Percentiles rank a stretch among this genome's conserved stretches.
Conservation (phyloP, 441 rosid genomes). For the Heliophila coronopifolia region DNA sequence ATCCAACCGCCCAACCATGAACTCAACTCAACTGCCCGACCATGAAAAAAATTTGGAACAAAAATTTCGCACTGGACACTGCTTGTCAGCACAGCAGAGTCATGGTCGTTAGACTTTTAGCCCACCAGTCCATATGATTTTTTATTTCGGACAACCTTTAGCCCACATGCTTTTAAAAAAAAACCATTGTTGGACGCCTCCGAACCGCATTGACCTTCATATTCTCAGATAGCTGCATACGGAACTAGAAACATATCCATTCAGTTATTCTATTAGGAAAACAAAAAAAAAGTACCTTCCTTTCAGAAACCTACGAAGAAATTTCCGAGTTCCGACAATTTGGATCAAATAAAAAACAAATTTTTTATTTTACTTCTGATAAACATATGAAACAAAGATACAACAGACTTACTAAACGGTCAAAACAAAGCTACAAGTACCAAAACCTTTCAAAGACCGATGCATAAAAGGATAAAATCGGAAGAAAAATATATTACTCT, state of each 20-base stretch:
- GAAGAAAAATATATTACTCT: no score
- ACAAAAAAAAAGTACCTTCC: conserved; percentile 19
- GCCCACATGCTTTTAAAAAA: no score
- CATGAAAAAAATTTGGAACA: no score
- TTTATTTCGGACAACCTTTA: no score
- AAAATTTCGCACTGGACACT: no score
- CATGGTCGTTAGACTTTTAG: no score
- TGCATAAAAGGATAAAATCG: neutral
- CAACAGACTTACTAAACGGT: conserved; percentile 11
- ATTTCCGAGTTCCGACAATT: neutral
- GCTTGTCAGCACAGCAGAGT: no score
- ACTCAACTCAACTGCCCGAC: no score
- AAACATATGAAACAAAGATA: neutral
- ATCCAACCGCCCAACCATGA: no score
- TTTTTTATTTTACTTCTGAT: neutral
- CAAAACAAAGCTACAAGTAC: conserved; percentile 14
- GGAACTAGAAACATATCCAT: conserved; percentile 31
- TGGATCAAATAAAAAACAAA: conserved; percentile 10
- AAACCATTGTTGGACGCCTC: no score
- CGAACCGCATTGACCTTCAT: no score
- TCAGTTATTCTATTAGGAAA: conserved; percentile 22
- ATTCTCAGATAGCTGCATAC: conserved; percentile 29
- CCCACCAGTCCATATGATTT: no score
- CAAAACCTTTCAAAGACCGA: neutral
- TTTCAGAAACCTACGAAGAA: neutral